Evolutionary conservation across 768 basidiomycete species (phyloP).

Genomic region (Boletus reticulatus): DNA sequence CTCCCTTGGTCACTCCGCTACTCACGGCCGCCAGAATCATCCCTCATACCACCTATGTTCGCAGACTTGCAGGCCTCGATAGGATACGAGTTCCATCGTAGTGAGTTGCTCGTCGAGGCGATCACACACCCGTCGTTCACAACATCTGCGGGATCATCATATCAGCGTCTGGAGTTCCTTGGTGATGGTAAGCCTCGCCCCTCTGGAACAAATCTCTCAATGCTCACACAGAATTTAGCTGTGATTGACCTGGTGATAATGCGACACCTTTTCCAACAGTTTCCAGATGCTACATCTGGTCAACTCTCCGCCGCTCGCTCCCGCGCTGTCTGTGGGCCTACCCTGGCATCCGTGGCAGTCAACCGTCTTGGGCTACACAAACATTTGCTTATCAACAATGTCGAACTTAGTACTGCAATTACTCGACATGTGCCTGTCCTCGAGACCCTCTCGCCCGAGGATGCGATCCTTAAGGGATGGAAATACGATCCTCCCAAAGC

Average conservation of each 20-base stretch:
- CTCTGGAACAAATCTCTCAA: not conserved
- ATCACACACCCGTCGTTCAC: slow-evolving; percentile 84
- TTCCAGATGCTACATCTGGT: slow-evolving; percentile 69
- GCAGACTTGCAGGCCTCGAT: slow-evolving; percentile 55
- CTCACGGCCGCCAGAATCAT: slow-evolving; percentile 27
- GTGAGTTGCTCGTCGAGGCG: slow-evolving; percentile 69
- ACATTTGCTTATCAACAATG: slow-evolving; percentile 63
- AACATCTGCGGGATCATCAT: slow-evolving; percentile 53
- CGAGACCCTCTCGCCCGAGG: slow-evolving; percentile 49
- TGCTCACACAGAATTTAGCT: slow-evolving; percentile 40
- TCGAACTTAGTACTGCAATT: slow-evolving; percentile 66
- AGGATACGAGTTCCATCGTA: slow-evolving; percentile 67
- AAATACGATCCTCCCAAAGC: slow-evolving; percentile 84
- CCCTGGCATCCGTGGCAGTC: slow-evolving; percentile 69
- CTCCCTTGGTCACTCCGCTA: slow-evolving; percentile 68
- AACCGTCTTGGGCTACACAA: slow-evolving; percentile 66
- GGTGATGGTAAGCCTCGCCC: slow-evolving; percentile 70
- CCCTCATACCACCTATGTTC: slow-evolving; percentile 48
- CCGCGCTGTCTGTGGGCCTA: slow-evolving; percentile 70
- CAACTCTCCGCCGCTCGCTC: slow-evolving; percentile 71
- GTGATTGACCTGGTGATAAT: slow-evolving; percentile 71
- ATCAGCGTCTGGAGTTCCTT: slow-evolving; percentile 85
- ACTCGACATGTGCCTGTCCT: slow-evolving; percentile 59
- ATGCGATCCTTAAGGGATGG: slow-evolving; percentile 72
- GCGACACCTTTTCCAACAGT: slow-evolving; percentile 67